Evolutionary conservation across 495 filamentous ascomycete genomes (phyloP).

Genomic region (Aspergillus kassunensis): DNA sequence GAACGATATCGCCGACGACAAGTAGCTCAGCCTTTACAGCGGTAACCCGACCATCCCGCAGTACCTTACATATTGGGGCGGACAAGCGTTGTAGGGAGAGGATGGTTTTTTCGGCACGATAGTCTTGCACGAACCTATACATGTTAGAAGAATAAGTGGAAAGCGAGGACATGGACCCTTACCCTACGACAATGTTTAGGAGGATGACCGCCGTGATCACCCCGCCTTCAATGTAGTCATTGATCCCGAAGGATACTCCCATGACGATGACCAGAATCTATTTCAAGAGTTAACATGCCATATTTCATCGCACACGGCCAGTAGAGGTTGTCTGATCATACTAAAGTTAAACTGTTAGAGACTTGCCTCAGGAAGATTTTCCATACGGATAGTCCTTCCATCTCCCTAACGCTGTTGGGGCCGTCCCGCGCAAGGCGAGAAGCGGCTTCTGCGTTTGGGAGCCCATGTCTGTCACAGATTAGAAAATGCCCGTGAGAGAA

Average conservation of each 20-base stretch:
- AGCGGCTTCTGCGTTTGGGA: constrained; percentile 51
- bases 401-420: constrained; percentile 56
- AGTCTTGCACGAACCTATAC: constrained; percentile 69
- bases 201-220: constrained; percentile 78
- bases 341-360: constrained; percentile 62
- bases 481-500: not conserved
- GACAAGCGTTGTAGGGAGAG: constrained; percentile 72
- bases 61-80: constrained; percentile 70
- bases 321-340: constrained; percentile 20
- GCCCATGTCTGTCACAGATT: constrained; percentile 42
- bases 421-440: constrained; percentile 53
- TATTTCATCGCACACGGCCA: constrained; percentile 7
- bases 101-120: constrained; percentile 82
- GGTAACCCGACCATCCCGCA: constrained; percentile 64
- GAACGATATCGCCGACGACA: constrained; percentile 78
- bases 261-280: constrained; percentile 82
- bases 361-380: constrained; percentile 59
- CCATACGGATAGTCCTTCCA: constrained; percentile 49
- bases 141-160: not conserved
- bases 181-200: constrained; percentile 72
- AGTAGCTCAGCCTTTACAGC: constrained; percentile 68
- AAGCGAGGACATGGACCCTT: too few relatives aligned
- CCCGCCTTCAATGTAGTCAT: constrained; percentile 78
- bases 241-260: constrained; percentile 74
- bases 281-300: constrained; percentile 7